These are phyloP conservation scores for Sclerotinia borealis DNA, from an alignment of 2,329 filamentous ascomycete species.

Conservation along the genomic window DNA sequence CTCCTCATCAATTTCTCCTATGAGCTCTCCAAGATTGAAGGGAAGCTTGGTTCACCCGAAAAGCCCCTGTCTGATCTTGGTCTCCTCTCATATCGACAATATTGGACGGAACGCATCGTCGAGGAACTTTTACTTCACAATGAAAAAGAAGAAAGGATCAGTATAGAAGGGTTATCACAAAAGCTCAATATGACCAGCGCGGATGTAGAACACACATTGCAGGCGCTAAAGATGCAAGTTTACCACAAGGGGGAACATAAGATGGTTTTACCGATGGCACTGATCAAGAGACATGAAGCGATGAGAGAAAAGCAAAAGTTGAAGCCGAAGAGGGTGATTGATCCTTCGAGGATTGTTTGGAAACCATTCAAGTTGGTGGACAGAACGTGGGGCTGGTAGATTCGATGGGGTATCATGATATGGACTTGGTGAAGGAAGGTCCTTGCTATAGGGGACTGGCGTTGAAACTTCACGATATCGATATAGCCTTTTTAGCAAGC, in stretches of 20 bases:
- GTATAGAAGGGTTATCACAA: constrained; percentile 77
- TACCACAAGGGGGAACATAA: constrained; percentile 97
- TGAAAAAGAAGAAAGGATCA: constrained; percentile 64
- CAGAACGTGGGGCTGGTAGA: constrained; percentile 91
- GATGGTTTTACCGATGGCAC: constrained; percentile 80
- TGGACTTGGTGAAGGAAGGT: neutral
- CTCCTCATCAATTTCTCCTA: constrained; percentile 97
- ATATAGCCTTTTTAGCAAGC: neutral
- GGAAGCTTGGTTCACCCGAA: constrained; percentile 90
- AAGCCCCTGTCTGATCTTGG: constrained; percentile 94
- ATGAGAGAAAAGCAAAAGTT: constrained; percentile 73
- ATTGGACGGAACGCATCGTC: constrained; percentile 94
- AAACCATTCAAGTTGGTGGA: constrained; percentile 87
- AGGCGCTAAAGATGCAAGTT: constrained; percentile 89
- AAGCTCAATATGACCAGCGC: constrained; percentile 91
- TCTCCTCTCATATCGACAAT: constrained; percentile 88
- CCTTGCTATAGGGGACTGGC: neutral
- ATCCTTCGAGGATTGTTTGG: constrained; percentile 78
- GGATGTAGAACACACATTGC: constrained; percentile 90
- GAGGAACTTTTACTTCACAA: constrained; percentile 73
- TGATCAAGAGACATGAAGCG: constrained; percentile 58
- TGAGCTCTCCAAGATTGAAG: constrained; percentile 90
- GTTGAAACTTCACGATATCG: neutral
- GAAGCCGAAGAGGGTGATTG: constrained; percentile 72
- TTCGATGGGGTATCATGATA: neutral